Percentiles rank a stretch among this genome's conserved stretches.
Conservation (phyloP, 495 filamentous ascomycete species). For the Aspergillus mulundensis region DNA sequence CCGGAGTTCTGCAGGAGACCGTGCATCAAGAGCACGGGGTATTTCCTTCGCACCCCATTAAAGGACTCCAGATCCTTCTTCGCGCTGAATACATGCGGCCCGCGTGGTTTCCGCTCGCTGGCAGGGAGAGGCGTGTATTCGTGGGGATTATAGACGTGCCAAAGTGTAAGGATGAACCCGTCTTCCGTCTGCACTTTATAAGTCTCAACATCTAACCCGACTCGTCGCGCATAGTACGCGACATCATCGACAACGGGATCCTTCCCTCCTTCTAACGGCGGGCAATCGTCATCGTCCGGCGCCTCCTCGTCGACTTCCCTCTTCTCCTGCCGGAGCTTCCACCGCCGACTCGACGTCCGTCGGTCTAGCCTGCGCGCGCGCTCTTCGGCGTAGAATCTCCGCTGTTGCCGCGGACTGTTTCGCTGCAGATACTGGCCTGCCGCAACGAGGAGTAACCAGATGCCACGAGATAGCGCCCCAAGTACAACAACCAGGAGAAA, state of each 20-base stretch:
- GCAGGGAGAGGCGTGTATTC: constrained; percentile 55
- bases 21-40: constrained; percentile 85
- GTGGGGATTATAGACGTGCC: constrained; percentile 84
- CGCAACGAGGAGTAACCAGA: constrained; percentile 46
- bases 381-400: constrained; percentile 72
- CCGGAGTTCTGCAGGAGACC: constrained; percentile 84
- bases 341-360: constrained; percentile 52
- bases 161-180: constrained; percentile 83
- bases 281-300: constrained; percentile 56
- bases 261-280: constrained; percentile 71
- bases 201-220: constrained; percentile 81
- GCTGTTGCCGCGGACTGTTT: constrained; percentile 49
- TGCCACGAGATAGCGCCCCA: constrained; percentile 61
- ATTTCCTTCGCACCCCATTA: constrained; percentile 52
- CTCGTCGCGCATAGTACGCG: constrained; percentile 80
- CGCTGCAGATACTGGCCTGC: constrained; percentile 48
- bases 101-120: constrained; percentile 30
- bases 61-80: constrained; percentile 10
- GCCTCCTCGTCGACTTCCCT: constrained; percentile 34
- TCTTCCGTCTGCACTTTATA: constrained; percentile 91
- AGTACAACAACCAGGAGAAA: constrained; percentile 75
- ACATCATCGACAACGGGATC: constrained; percentile 77
- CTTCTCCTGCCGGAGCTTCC: constrained; percentile 50
- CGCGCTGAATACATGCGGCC: constrained; percentile 31
- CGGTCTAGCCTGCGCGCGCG: constrained; percentile 50